Percentiles rank a stretch among this genome's conserved stretches.
These are phyloP conservation scores for Nemania diffusa DNA, from an alignment of 2,329 filamentous ascomycete genomes.

Conservation along the genomic window DNA sequence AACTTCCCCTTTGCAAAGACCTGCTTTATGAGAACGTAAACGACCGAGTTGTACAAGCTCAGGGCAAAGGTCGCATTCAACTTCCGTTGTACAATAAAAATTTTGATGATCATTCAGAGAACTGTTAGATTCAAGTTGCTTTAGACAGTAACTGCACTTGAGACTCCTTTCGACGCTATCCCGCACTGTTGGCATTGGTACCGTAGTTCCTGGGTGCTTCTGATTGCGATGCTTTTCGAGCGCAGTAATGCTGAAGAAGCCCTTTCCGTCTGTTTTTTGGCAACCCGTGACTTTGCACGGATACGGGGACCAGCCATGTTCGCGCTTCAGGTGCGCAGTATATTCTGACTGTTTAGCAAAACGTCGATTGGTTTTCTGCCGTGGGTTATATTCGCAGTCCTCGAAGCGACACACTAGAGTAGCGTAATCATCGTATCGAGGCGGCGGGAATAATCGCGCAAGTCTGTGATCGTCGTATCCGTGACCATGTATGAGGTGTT, in stretches of 20 bases:
- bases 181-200: not conserved
- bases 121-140: not conserved
- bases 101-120: too few relatives aligned
- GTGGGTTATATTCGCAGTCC: constrained; percentile 26
- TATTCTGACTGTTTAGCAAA: constrained; percentile 32
- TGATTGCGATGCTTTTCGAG: constrained; percentile 25
- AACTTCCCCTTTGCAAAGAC: not conserved
- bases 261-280: constrained; percentile 16
- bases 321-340: constrained; percentile 32
- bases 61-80: too few relatives aligned
- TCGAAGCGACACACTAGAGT: constrained; percentile 21
- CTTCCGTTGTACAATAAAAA: too few relatives aligned
- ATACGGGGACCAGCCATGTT: constrained; percentile 35
- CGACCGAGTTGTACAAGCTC: too few relatives aligned
- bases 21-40: too few relatives aligned
- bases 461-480: constrained; percentile 5
- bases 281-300: constrained; percentile 31
- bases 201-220: constrained; percentile 15
- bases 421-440: not conserved
- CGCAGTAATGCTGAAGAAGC: constrained; percentile 20
- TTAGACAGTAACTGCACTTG: constrained; percentile 6
- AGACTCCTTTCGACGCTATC: not conserved
- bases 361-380: constrained; percentile 15
- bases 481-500: constrained; percentile 26
- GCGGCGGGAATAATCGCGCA: constrained; percentile 1